Evolutionary conservation across 2,329 filamentous ascomycete genomes (phyloP), one percentile per base, ranked within the genome.

Genomic region (Colletotrichum echinochloae): DNA sequence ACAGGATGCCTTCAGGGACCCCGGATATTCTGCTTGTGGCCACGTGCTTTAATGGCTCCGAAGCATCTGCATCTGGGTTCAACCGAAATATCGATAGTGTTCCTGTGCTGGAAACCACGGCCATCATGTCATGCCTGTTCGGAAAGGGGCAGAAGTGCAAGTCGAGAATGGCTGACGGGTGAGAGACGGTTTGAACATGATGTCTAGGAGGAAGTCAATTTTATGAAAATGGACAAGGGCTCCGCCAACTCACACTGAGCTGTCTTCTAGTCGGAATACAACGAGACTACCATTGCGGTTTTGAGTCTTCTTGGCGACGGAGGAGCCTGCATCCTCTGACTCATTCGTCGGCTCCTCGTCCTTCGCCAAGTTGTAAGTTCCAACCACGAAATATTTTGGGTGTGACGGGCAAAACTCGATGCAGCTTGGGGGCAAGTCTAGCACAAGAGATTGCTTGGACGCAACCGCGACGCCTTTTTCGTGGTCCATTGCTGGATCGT

Each of bases 131-230:
- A 60, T 80, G 81, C 9, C 75, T 75, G 63, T 84, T 78, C 2
- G 76, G 73, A 61, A 81, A 77, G 1, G 88, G 89, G 71, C 91
- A 89, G 79, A 98, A 98, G 75, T 95, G 93, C 37, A 98, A 83
- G 78, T 98, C 95, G 63, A 98, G 87, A 35, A 98, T 87, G 7
- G 94, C 95, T 62, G 90, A 94, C 5, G 90, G 87, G 28, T 92
- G 89, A 6, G 83, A 76, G 5, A 91, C 73, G 1, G 87, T 91
- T 76, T 93, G 88, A 5, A 91, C 76, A 66, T 86, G 82, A 2
- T 79, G 79, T 74, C 90, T 92, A 37, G 18, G 14, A 18, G 37
- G 5, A 39, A 54, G 48, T 62, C 33, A 62, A 33, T 35, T 39
- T 6, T 8, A n/a, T 11, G 44, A 39, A 23, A 20, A 49, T 26